Evolutionary conservation across 1,284 basidiomycete genomes (phyloP), one percentile per base, ranked within the genome.

Genomic region (Rhodotorula sp.): DNA sequence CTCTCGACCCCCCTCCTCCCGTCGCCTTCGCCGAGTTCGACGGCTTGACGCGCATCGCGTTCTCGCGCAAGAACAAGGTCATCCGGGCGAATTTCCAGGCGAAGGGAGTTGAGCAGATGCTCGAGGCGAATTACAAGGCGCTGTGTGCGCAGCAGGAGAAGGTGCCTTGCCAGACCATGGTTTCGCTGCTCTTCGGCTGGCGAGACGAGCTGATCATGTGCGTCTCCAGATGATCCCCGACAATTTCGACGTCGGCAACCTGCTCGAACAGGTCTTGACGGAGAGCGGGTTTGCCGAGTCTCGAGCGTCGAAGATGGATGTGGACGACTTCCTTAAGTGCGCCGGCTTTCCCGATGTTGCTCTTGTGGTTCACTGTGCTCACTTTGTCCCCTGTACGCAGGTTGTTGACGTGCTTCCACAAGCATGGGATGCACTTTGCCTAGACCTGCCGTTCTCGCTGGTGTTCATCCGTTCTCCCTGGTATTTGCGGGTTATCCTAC

Each of bases 11-110:
- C 1, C 95, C 96, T 0, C 96, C 96, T 3, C 90, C 93, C 0
- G 87, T 99, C 67, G 88, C 89, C 77, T 99, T 99, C 76, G 94
- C 96, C 77, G 95, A 99, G 82, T 98, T 97, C 78, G 96, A 99
- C 79, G 96, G 96, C 1, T 70, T 99, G 72, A 92, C 89, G 60
- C 85, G 91, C 52, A 94, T 99, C 74, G 83, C 97, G 57, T 99
- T 99, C 78, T 88, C 87, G 52, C 83, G 96, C 60, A 84, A 90
- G 77, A 98, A 99, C 81, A 98, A 98, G 83, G 93, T 88, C 8
- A 82, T 93, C 0, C 86, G 94, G 76, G 93, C 90, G 15, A 91
- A 88, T 76, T 98, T 87, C 79, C 87, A 88, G 82, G 94, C 94
- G 7, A 94, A 91, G 79, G 95, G 95, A 5, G 93, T 99, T 20